Percentiles rank a stretch among this genome's conserved stretches.
Conservation (phyloP, 768 basidiomycete species). For the Mycena vitilis region DNA sequence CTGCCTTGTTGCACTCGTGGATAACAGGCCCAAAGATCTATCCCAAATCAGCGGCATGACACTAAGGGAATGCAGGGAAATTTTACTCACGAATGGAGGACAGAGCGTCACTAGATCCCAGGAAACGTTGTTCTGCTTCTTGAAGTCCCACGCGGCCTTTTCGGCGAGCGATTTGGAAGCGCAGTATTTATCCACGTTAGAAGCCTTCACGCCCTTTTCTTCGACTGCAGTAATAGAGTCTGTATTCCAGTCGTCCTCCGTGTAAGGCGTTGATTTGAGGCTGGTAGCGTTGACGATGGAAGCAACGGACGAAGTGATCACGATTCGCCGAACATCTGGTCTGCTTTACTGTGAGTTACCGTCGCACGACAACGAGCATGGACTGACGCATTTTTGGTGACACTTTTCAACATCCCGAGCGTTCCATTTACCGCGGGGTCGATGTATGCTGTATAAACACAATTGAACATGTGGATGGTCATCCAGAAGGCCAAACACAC, state of each 20-base stretch:
- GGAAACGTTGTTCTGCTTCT: neutral
- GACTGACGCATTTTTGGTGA: constrained; percentile 11
- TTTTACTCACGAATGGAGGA: constrained; percentile 3
- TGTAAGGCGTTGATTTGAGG: neutral
- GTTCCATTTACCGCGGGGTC: constrained; percentile 16
- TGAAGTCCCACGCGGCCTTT: constrained; percentile 7
- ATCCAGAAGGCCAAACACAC: constrained; percentile 34
- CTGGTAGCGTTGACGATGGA: constrained; percentile 2
- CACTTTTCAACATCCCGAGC: neutral
- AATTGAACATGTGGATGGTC: neutral
- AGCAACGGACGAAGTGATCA: neutral
- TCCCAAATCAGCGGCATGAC: neutral
- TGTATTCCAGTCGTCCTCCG: constrained; percentile 1
- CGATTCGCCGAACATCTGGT: neutral
- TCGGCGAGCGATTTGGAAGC: constrained; percentile 10
- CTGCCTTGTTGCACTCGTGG: neutral
- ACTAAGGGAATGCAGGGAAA: neutral
- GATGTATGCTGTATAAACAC: constrained; percentile 10
- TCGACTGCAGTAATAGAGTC: constrained; percentile 4
- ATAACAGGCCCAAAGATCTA: constrained; percentile 9
- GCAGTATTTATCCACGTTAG: constrained; percentile 16
- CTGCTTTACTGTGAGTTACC: neutral
- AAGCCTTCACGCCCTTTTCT: neutral
- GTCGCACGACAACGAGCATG: neutral
- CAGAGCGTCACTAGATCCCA: constrained; percentile 16